Percentiles rank a stretch among this genome's conserved stretches.
Evolutionary conservation across 2,329 filamentous ascomycete species (phyloP).

Genomic region (Magnaporthiopsis rhizophila): DNA sequence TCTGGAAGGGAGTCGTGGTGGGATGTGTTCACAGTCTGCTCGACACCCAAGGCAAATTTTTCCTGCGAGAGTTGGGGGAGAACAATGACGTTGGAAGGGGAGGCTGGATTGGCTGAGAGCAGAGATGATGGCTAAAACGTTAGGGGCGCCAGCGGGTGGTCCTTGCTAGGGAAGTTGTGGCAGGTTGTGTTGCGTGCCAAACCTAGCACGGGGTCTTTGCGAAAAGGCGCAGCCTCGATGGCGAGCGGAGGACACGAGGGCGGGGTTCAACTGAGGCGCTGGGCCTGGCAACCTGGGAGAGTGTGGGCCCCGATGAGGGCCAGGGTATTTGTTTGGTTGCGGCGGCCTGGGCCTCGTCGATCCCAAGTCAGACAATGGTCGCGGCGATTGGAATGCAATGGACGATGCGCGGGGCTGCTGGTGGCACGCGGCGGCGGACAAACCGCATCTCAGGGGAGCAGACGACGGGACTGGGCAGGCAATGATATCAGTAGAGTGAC

Average conservation of each 20-base stretch:
- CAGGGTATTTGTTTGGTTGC: neutral
- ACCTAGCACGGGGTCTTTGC: neutral
- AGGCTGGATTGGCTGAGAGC: constrained; percentile 2
- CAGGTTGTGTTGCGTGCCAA: neutral
- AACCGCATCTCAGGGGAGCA: neutral
- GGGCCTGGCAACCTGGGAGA: neutral
- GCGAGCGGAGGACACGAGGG: neutral
- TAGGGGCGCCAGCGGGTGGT: neutral
- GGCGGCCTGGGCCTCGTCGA: neutral
- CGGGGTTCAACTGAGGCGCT: neutral
- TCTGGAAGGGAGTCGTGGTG: neutral
- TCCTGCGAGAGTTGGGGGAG: neutral
- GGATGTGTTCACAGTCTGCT: neutral
- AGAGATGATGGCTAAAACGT: neutral
- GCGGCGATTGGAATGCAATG: neutral
- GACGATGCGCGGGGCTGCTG: neutral
- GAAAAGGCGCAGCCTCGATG: neutral
- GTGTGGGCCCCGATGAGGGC: neutral
- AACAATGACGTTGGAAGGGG: constrained; percentile 2
- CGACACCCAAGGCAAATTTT: constrained; percentile 1
- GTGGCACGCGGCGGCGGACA: neutral
- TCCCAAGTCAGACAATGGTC: neutral
- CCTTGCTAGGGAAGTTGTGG: neutral
- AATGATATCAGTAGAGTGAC: neutral
- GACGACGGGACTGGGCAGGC: neutral